These are phyloP conservation scores for Penicillium sp. DNA, from an alignment of 2,329 filamentous ascomycete genomes.

Conservation along the genomic window DNA sequence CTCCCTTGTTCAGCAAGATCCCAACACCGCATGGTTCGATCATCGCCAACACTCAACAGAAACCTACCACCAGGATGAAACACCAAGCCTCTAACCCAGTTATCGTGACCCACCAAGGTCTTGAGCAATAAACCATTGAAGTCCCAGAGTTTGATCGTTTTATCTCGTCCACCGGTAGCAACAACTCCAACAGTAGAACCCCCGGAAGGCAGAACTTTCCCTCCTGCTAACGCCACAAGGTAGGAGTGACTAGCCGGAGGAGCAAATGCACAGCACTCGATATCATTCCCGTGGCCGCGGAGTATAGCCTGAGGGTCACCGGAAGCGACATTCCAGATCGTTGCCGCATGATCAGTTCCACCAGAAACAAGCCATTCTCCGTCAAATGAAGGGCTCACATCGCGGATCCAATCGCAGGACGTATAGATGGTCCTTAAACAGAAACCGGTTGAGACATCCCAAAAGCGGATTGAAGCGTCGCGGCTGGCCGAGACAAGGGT, in stretches of 20 bases:
- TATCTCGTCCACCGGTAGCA: conserved; percentile 68
- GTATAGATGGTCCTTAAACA: conserved; percentile 82
- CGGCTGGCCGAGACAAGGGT: conserved; percentile 81
- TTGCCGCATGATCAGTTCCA: conserved; percentile 75
- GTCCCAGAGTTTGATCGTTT: conserved; percentile 9
- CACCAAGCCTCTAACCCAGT: conserved; percentile 81
- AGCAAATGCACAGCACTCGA: conserved; percentile 84
- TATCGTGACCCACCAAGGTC: conserved; percentile 83
- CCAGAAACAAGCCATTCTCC: conserved; percentile 79
- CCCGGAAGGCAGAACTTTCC: neutral
- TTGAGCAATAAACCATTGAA: conserved; percentile 78
- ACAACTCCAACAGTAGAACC: conserved; percentile 69
- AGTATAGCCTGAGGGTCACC: conserved; percentile 75
- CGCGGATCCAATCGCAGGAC: conserved; percentile 83
- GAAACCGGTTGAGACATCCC: conserved; percentile 89
- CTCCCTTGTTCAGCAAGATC: conserved; percentile 85
- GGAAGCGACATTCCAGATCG: conserved; percentile 80
- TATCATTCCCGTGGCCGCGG: conserved; percentile 78
- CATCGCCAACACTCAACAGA: conserved; percentile 78
- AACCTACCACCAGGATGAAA: conserved; percentile 93
- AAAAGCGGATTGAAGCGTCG: conserved; percentile 81
- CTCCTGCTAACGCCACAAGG: conserved; percentile 59
- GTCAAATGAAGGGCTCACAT: conserved; percentile 78
- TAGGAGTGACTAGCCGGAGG: conserved; percentile 75
- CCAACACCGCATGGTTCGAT: conserved; percentile 91